phyloP scores from a whole-genome alignment of 345 rosid species.

The Citrus sp. region DNA sequence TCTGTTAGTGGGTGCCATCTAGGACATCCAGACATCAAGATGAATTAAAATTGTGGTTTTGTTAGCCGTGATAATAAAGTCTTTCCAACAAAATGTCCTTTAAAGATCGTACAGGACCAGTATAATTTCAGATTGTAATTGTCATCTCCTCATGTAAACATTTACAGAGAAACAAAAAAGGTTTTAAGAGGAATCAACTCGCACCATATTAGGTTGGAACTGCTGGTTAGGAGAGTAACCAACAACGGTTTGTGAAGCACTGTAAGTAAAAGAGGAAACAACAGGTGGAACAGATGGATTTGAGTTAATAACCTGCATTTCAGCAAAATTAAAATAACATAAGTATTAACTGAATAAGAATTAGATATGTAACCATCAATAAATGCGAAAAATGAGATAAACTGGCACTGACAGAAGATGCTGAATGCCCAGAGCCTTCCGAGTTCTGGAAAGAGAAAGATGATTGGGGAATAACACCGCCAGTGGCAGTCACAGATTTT shows the following conservation, averaged over 20 bases:
- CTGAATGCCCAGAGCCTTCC: conserved; percentile 8
- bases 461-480: conserved; percentile 18
- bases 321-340: background rate
- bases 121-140: background rate
- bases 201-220: conserved; percentile 25
- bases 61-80: background rate
- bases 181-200: conserved; percentile 3
- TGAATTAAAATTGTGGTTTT: background rate
- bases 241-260: conserved; percentile 16
- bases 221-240: conserved; percentile 15
- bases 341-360: background rate
- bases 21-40: background rate
- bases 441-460: conserved; percentile 21
- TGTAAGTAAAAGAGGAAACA: conserved; percentile 18
- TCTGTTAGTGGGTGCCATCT: background rate
- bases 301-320: conserved; percentile 21
- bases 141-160: background rate
- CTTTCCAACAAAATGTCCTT: background rate
- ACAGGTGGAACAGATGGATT: conserved; percentile 11
- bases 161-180: background rate
- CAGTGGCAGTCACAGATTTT: conserved; percentile 18
- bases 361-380: background rate
- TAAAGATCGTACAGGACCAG: background rate
- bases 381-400: background rate
- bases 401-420: conserved; percentile 16